Evolutionary conservation across 345 rosid species (phyloP), one percentile per base, ranked within the genome.

Genomic region (Rhizophora mangle): DNA sequence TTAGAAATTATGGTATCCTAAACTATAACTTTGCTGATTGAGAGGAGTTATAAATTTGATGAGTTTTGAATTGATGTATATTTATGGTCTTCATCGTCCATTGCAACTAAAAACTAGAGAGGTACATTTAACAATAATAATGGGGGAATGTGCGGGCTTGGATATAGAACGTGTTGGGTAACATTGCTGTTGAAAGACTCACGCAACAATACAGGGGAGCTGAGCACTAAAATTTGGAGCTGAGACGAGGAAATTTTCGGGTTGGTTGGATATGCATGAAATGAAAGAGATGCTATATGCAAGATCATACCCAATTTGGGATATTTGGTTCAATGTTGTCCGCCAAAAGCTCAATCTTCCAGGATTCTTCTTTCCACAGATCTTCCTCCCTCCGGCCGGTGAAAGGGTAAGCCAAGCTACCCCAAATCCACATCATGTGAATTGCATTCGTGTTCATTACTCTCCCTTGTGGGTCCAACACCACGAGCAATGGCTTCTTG

Each of bases 341-440:
- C 31, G 82, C 85, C 76, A 89, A 57, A 66, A 89, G 69, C 73
- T 84, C 88, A 55, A 87, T 86, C 51, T 34, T 82, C 96, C 89
- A 89, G 36, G 76, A 76, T 64, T 85, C 89, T 51, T 76, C 86
- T 62, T 61, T 84, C 93, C 96, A 93, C 1, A 93, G 82, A 46
- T 79, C 82, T 68, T 72, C 83, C 74, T 87, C 93, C 71, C 73
- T 80, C 1, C 67, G 43, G 65, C 80, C 82, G 0, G 96, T 87
- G 84, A 93, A 93, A 21, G 98, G 98, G 60, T 82, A 84, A 5
- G 97, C 97, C 53, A 56, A 24, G 54, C 72, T 65, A n/a, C 88
- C 88, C 96, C 97, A 91, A 71, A 91, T 87, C 87, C 92, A 85
- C 78, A 87, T 85, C 98, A 93, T 91, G 59, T 86, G 87, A 68